These are phyloP conservation scores for Yarrowia keelungensis DNA, from an alignment of 805 yeast species.

Conservation along the genomic window DNA sequence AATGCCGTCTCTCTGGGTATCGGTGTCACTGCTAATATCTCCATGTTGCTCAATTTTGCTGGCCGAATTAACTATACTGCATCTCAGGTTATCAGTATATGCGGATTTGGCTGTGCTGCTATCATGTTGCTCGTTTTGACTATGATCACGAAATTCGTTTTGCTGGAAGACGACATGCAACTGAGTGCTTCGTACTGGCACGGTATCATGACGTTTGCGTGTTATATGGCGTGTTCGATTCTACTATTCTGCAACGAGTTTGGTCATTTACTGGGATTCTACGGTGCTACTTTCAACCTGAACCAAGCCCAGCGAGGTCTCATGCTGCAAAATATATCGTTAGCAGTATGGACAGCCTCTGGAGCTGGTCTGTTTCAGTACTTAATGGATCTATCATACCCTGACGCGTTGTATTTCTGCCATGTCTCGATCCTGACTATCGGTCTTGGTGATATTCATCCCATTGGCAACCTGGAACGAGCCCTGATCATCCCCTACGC, in stretches of 20 bases:
- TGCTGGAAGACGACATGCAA: constrained; percentile 45
- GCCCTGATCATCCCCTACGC: constrained; percentile 69
- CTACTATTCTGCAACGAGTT: constrained; percentile 63
- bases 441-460: constrained; percentile 79
- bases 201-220: constrained; percentile 67
- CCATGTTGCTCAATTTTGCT: constrained; percentile 74
- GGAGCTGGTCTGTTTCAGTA: constrained; percentile 68
- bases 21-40: constrained; percentile 71
- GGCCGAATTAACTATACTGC: constrained; percentile 62
- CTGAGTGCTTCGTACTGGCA: constrained; percentile 62
- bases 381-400: constrained; percentile 59
- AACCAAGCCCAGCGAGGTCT: constrained; percentile 71
- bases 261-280: constrained; percentile 66
- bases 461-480: constrained; percentile 60
- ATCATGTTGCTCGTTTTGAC: constrained; percentile 60
- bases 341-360: constrained; percentile 72
- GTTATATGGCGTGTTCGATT: constrained; percentile 65
- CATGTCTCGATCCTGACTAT: constrained; percentile 77
- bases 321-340: constrained; percentile 70
- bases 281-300: constrained; percentile 74
- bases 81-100: constrained; percentile 67
- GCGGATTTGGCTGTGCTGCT: constrained; percentile 70
- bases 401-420: constrained; percentile 75
- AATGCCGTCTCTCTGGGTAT: constrained; percentile 68
- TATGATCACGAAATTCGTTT: constrained; percentile 50